These are phyloP conservation scores for Boletus bicolor DNA, from an alignment of 768 basidiomycete genomes.

Conservation along the genomic window DNA sequence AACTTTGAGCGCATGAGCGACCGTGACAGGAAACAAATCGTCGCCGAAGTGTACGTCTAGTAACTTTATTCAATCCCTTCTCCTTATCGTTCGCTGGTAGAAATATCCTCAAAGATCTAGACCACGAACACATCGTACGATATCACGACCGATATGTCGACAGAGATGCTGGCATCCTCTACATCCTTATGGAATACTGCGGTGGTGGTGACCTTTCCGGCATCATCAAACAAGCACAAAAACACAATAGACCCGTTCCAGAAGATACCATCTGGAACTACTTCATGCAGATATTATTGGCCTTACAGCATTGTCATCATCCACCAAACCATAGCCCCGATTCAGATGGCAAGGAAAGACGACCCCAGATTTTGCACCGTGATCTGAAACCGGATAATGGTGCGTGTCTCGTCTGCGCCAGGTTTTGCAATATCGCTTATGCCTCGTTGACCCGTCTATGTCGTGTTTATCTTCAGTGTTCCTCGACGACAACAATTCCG, in stretches of 20 bases:
- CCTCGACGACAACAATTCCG: constrained; percentile 75
- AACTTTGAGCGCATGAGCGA: constrained; percentile 98
- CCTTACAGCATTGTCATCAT: constrained; percentile 90
- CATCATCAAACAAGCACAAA: constrained; percentile 76
- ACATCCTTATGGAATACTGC: constrained; percentile 99
- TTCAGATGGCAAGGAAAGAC: constrained; percentile 46
- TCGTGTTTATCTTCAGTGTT: constrained; percentile 57
- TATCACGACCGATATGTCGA: constrained; percentile 93
- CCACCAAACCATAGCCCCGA: constrained; percentile 44
- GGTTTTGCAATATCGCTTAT: not conserved
- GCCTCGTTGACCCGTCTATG: not conserved
- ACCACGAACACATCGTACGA: constrained; percentile 95
- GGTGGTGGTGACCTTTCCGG: constrained; percentile 92
- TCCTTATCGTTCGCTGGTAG: constrained; percentile 38
- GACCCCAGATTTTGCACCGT: constrained; percentile 83
- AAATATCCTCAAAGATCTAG: constrained; percentile 93
- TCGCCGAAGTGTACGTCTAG: constrained; percentile 88
- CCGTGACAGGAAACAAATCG: constrained; percentile 93
- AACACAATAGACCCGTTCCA: constrained; percentile 67
- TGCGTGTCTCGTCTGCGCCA: constrained; percentile 32
- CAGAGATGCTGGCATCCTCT: constrained; percentile 84
- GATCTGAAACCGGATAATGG: constrained; percentile 99
- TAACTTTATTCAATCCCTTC: not conserved
- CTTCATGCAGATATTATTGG: constrained; percentile 88
- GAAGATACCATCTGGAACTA: constrained; percentile 97